Evolutionary conservation across 2,329 filamentous ascomycete species (phyloP).

Genomic region (Botrytis sinoallii): DNA sequence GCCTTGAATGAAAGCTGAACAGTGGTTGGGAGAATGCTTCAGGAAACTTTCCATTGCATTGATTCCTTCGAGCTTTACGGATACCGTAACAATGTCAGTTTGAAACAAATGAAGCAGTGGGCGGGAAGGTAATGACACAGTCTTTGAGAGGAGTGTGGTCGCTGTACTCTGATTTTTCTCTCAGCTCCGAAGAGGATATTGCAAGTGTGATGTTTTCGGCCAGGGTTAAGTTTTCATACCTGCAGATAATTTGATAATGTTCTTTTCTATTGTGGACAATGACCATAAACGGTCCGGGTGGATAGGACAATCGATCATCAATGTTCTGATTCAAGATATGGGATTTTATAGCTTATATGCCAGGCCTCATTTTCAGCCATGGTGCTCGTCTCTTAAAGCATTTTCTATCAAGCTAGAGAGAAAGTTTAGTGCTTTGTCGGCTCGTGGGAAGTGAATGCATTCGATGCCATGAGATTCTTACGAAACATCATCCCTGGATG

Average conservation of each 20-base stretch:
- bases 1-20: background rate
- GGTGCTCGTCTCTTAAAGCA: no score
- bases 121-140: background rate
- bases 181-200: background rate
- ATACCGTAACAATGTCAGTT: background rate
- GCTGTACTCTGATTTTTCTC: background rate
- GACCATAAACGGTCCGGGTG: no score
- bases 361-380: background rate
- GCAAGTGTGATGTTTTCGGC: background rate
- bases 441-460: background rate
- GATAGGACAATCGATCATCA: no score
- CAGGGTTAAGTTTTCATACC: background rate
- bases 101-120: background rate
- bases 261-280: background rate
- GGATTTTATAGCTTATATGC: background rate
- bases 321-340: background rate
- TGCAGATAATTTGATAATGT: background rate
- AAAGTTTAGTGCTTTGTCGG: background rate
- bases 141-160: background rate
- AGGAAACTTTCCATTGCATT: background rate
- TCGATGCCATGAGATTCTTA: background rate
- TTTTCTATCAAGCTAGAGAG: background rate
- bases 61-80: background rate
- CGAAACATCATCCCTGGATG: background rate
- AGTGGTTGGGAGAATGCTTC: background rate